Evolutionary conservation across 441 rosid species (phyloP), one percentile per base, ranked within the genome.

Genomic region (Biscutella laevigata): DNA sequence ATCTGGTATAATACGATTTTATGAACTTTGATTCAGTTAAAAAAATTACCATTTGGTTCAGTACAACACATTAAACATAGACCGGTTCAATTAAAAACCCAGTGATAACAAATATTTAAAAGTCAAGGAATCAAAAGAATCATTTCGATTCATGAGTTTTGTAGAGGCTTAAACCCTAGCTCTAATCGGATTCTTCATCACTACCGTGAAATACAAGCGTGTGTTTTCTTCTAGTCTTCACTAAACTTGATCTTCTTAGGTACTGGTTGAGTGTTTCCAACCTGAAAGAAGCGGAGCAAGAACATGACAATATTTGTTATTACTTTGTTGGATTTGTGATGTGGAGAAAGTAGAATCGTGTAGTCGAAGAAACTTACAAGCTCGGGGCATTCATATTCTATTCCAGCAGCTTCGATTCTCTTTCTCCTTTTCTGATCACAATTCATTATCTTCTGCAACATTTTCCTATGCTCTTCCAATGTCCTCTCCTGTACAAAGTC

Each of bases 221-320:
- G n/a, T n/a, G n/a, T n/a, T n/a, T n/a, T n/a, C 13, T 32, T 30
- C 53, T 77, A 83, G 24, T 82, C 90, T 64, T 77, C 79, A 41
- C 72, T 74, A 57, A 91, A 91, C 76, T 75, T 83, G 40, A 87
- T 83, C 85, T 77, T 91, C 79, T 87, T 87, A 0, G 95, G 85
- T 3, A 73, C 62, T 40, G 84, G 70, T 39, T 65, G 74, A 4
- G 64, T 28, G 26, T 72, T 69, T 51, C 95, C 96, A 39, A 84
- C 88, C 95, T 91, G 74, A 61, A 65, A 33, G 4, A 69, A n/a
- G n/a, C n/a, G 53, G 40, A 46, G 30, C 34, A 57, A 25, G 17
- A 16, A 11, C 21, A 48, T 3, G 10, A n/a, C n/a, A n/a, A n/a
- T 0, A 0, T 1, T 12, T 32, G 44, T 30, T 45, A 35, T 44